Evolutionary conservation across 2,329 filamentous ascomycete species (phyloP).

Genomic region (Diplodia corticola): DNA sequence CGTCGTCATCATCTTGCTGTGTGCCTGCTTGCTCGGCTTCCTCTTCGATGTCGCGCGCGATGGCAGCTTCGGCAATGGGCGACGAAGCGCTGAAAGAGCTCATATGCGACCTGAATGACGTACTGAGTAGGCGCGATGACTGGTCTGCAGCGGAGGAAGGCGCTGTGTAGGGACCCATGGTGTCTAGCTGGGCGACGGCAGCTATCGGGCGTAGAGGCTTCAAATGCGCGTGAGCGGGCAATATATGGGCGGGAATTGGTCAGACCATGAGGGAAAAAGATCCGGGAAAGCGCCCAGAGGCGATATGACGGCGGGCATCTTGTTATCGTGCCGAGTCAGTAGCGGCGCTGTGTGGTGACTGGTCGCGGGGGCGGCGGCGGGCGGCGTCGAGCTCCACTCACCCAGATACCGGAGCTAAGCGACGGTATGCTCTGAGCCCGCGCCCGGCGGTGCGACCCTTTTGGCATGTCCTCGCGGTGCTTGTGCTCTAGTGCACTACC

Average conservation of each 20-base stretch:
- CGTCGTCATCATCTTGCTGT: constrained; percentile 41
- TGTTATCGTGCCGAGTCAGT: constrained; percentile 20
- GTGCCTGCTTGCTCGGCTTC: constrained; percentile 25
- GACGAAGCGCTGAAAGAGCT: constrained; percentile 29
- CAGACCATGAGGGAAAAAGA: constrained; percentile 18
- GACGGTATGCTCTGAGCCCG: background rate
- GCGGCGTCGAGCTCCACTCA: background rate
- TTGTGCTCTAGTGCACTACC: background rate
- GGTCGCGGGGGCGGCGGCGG: constrained; percentile 12
- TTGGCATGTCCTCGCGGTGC: constrained; percentile 7
- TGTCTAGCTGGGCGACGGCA: background rate
- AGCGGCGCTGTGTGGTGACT: constrained; percentile 8
- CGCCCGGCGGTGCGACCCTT: background rate
- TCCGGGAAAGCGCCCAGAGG: background rate
- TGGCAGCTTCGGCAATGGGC: constrained; percentile 41
- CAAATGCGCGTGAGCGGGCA: background rate
- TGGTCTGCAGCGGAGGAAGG: constrained; percentile 3
- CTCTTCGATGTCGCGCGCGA: constrained; percentile 41
- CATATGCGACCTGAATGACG: constrained; percentile 27
- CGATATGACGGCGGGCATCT: constrained; percentile 17
- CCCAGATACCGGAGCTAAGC: background rate
- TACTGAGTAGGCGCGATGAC: constrained; percentile 20
- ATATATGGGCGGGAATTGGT: background rate
- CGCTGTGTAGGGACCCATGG: constrained; percentile 10
- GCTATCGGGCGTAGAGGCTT: background rate